phyloP scores from a whole-genome alignment of 129 eudicot species.

The Centrapalus pauciflorus region DNA sequence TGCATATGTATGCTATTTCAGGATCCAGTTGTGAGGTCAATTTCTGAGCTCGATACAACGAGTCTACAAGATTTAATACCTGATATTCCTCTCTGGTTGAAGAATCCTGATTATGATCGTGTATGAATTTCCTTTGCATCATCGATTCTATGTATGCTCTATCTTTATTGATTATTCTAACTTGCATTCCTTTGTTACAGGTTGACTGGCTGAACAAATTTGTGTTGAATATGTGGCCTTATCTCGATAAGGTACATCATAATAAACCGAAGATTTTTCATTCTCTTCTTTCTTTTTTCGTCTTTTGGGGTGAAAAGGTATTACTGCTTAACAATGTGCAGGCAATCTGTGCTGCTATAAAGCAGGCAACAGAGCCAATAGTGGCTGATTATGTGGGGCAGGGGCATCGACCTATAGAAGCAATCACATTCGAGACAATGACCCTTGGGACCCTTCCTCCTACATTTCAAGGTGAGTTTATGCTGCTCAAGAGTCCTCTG shows the following conservation, averaged over 20 bases:
- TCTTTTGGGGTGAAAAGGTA: neutral
- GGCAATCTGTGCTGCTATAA: constrained; percentile 63
- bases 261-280: neutral
- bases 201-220: constrained; percentile 84
- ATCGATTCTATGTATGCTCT: too few species aligned
- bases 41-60: constrained; percentile 53
- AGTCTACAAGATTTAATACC: constrained; percentile 54
- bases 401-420: constrained; percentile 48
- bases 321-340: constrained; percentile 20
- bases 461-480: constrained; percentile 57
- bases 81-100: constrained; percentile 91
- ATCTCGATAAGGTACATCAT: constrained; percentile 67
- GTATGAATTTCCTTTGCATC: constrained; percentile 40
- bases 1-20: constrained; percentile 18
- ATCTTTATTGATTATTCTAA: neutral
- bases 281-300: neutral
- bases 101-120: constrained; percentile 84
- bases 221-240: constrained; percentile 81
- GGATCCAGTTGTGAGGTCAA: constrained; percentile 54
- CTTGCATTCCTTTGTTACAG: constrained; percentile 28
- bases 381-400: constrained; percentile 70
- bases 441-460: constrained; percentile 92
- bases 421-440: constrained; percentile 68
- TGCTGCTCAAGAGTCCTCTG: too few species aligned
- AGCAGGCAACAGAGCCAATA: constrained; percentile 57